Base-by-base conservation (phyloP, 257 asterid species). In the Przewalskia tangutica region DNA sequence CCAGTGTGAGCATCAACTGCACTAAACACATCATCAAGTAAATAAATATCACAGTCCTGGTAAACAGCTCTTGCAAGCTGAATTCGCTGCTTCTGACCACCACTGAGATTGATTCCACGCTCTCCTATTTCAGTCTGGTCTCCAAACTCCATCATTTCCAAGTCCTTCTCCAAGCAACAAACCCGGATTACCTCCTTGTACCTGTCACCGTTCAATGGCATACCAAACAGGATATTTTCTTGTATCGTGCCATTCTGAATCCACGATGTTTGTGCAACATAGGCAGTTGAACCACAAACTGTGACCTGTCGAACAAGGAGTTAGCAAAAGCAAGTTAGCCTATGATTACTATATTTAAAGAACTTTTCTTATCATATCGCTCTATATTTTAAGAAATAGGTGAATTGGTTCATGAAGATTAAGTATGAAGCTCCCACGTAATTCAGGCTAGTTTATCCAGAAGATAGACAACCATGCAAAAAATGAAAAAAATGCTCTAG, bases 1-100 rank as follows among this genome's bases (percentile, higher is more conserved):
- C 99, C 99, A 5, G 99, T 96, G 85, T 96, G 99, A 82, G 98
- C 99, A 90, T 96, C 99, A 27, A 96, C 98, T 0, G 99, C 99
- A 63, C 98, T 94, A 81, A 96, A 96, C 2, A 94, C 94, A 80
- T 96, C 98, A 71, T 96, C 99, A 4, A 96, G 98, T 36, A 96
- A 89, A 86, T 94, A 96, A 64, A 94, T 87, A 82, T 96, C 99
- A 40, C 94, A 90, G 77, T 96, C 97, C 77, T 96, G 99, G 86
- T 94, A 96, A 58, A 94, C 98, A 6, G 99, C 98, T 86, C 99
- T 86, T 1, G 99, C 99, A 40, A 96, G 98, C 60, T 96, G 99
- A 83, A 96, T 89, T 13, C 99, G 76, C 89, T 96, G 99, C 86
- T 96, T 96, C 87, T 96, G 99, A 44, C 99, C 99, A 23, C 99